Base-by-base conservation (phyloP, 2,329 filamentous ascomycete genomes). In the Colletotrichum cordylinicola region DNA sequence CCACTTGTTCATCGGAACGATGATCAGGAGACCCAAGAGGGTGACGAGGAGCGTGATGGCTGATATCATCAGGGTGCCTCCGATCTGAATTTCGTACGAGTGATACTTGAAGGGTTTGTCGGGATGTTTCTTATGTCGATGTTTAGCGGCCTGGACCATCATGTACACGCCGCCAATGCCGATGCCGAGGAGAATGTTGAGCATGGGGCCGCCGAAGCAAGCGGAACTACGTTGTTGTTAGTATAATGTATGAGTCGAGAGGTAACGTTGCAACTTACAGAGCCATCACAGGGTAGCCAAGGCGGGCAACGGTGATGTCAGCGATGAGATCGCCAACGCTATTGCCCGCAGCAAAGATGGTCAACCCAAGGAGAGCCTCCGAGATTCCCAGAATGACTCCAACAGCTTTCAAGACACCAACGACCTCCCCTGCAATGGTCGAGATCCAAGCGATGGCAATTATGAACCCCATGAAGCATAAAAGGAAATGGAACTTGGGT, bases 201-300 rank as follows among this genome's bases (percentile, higher is more conserved):
- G 91, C 95, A 99, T 96, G 0, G 97, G 97, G 0, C 97, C 98
- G n/a, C 97, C 97, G 83, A 99, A 98, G 83, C 97, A 99, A 6
- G 97, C 97, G 39, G 95, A 96, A 55, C 90, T 92, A 77, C 76
- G 61, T 43, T 48, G 37, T 31, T 33, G 77, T 83, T 79, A 84
- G 82, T 76, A 31, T 61, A 39, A 58, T 43, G 72, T 71, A 35
- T 18, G 52, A 6, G 56, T 18, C 35, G 13, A 58, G 4, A 31
- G 18, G 48, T 9, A 2, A 24, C 9, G 13, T 29, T 48, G 9
- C 27, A 43, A 90, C 90, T 85, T 84, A 91, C 88, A 94, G 81
- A 52, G 97, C 97, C 97, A 99, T 99, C 77, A 99, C 96, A 0
- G 97, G 97, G 84, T 96, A 98, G 4, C 97, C 97, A 4, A 99